Percentiles rank a stretch among this genome's conserved stretches.
Evolutionary conservation across 768 basidiomycete species (phyloP).

Genomic region (Pulveroboletus sp.): DNA sequence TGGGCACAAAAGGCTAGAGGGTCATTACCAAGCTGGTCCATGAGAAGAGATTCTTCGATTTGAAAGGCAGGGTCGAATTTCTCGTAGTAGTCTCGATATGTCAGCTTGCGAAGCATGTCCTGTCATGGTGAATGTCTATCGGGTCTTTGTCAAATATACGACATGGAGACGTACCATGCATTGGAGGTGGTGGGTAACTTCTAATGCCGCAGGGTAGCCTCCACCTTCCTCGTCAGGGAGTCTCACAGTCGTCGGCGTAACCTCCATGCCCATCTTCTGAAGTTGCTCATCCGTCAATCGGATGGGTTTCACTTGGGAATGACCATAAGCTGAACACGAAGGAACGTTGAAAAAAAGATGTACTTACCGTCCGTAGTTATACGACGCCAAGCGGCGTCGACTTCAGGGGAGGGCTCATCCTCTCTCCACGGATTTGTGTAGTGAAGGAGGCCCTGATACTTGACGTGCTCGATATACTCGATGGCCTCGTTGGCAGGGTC

Average conservation of each 20-base stretch:
- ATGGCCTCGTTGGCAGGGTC: slow-evolving; percentile 10
- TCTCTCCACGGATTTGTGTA: slow-evolving; percentile 7
- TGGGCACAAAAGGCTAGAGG: no score
- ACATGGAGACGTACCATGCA: no score
- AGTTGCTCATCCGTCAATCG: not conserved
- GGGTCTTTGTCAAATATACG: no score
- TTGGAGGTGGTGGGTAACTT: slow-evolving; percentile 2
- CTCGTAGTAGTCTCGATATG: no score
- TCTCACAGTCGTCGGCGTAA: not conserved
- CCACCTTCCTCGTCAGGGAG: slow-evolving; percentile 7
- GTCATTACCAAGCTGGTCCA: no score
- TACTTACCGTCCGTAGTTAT: slow-evolving; percentile 3
- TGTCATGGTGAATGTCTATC: no score
- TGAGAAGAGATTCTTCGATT: no score
- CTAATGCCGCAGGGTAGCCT: slow-evolving; percentile 6
- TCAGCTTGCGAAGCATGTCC: no score
- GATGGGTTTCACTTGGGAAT: not conserved
- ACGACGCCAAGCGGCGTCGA: slow-evolving; percentile 10
- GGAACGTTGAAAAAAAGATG: no score
- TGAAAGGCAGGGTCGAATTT: no score
- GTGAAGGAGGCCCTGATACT: slow-evolving; percentile 4
- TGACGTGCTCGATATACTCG: slow-evolving; percentile 10
- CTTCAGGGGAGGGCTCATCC: slow-evolving; percentile 4
- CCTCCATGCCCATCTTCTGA: not conserved
- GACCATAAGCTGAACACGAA: no score